Evolutionary conservation across 345 rosid species (phyloP).

Genomic region (Brassica incana): DNA sequence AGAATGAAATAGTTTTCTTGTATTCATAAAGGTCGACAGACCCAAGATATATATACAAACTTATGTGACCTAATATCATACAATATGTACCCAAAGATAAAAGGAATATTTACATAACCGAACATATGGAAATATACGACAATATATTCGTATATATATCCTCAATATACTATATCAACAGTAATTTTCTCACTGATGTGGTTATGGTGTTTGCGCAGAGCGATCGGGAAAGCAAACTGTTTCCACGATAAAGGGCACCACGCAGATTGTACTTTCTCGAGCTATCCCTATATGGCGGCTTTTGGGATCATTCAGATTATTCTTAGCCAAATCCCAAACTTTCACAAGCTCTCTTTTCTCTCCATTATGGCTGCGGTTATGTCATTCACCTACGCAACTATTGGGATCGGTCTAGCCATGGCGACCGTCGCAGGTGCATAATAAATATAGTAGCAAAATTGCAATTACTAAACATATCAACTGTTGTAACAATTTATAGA

Average conservation of each 20-base stretch:
- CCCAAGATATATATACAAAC: no score
- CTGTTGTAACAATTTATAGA: background rate
- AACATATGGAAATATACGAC: no score
- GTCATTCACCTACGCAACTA: background rate
- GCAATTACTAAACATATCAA: background rate
- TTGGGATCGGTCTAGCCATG: constrained; percentile 21
- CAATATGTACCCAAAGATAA: no score
- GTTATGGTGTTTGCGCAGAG: background rate
- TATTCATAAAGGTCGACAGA: no score
- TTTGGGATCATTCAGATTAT: background rate
- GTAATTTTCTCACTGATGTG: background rate
- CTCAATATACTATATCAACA: background rate
- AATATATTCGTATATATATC: no score
- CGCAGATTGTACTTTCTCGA: background rate
- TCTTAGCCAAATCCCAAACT: background rate
- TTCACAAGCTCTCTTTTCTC: background rate
- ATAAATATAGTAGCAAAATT: background rate
- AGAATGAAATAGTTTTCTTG: no score
- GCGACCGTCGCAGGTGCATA: constrained; percentile 45
- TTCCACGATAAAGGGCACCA: background rate
- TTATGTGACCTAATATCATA: no score
- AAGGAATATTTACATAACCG: no score
- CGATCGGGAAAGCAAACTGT: background rate
- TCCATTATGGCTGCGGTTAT: background rate
- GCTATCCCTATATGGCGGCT: background rate